phyloP scores from a whole-genome alignment of 768 basidiomycete genomes.

The Harrya chromipes region DNA sequence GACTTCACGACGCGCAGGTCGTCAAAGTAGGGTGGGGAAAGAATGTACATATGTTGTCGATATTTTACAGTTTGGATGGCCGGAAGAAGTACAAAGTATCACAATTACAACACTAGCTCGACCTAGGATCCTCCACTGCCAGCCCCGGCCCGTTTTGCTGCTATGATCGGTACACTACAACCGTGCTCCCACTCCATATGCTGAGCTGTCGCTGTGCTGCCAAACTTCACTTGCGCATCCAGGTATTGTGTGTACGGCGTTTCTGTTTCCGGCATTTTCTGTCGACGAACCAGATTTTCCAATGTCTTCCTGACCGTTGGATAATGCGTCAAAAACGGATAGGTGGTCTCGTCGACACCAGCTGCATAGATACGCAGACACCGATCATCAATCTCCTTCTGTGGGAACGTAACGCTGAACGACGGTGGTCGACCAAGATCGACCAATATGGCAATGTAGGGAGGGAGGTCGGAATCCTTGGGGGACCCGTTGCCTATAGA shows the following conservation, averaged over 20 bases:
- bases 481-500: not conserved
- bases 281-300: not conserved
- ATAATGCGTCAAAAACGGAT: constrained; percentile 7
- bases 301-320: not conserved
- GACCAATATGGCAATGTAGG: constrained; percentile 11
- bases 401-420: constrained; percentile 4
- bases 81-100: too few relatives aligned
- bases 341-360: not conserved
- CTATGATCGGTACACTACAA: too few relatives aligned
- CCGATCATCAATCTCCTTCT: not conserved
- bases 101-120: too few relatives aligned
- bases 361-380: constrained; percentile 8
- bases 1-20: too few relatives aligned
- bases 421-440: not conserved
- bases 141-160: too few relatives aligned
- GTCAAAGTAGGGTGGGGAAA: too few relatives aligned
- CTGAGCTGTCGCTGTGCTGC: not conserved
- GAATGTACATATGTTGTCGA: too few relatives aligned
- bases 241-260: not conserved
- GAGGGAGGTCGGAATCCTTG: not conserved
- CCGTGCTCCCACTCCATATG: constrained; percentile 11
- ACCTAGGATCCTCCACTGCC: too few relatives aligned
- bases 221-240: constrained; percentile 4
- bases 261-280: not conserved
- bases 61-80: too few relatives aligned